phyloP scores from a whole-genome alignment of 306 rosid genomes.

The Sindora glabra region DNA sequence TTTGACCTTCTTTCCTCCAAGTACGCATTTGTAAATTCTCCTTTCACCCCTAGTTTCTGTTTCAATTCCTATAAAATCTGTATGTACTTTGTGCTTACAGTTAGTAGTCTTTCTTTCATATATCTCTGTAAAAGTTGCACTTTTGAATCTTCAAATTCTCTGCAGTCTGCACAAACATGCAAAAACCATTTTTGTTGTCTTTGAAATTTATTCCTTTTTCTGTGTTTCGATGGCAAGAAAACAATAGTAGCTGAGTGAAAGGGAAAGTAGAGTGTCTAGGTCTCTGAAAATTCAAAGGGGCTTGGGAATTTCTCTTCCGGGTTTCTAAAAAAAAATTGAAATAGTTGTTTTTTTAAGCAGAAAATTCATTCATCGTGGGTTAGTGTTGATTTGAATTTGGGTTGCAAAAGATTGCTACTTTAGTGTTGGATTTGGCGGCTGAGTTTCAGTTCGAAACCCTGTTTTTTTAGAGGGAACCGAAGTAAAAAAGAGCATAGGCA shows the following conservation, averaged over 20 bases:
- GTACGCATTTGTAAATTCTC: slow-evolving; percentile 22
- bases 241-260: slow-evolving; percentile 7
- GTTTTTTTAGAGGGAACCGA: not conserved
- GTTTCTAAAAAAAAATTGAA: not conserved
- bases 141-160: slow-evolving; percentile 13
- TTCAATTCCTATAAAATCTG: slow-evolving; percentile 5
- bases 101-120: not conserved
- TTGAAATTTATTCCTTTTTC: not conserved
- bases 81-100: slow-evolving; percentile 14
- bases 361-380: too few relatives aligned
- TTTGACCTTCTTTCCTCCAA: slow-evolving; percentile 36
- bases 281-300: not conserved
- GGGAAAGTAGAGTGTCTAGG: not conserved
- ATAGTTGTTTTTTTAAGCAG: not conserved
- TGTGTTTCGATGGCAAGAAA: not conserved
- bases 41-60: not conserved
- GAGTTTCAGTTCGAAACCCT: slow-evolving; percentile 13
- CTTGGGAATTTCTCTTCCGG: not conserved
- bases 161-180: not conserved
- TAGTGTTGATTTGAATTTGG: not conserved
- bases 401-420: not conserved
- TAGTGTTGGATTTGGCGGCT: not conserved
- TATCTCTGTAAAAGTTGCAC: not conserved
- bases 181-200: slow-evolving; percentile 12
- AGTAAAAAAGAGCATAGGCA: not conserved